Base-by-base conservation (phyloP, 1,284 basidiomycete genomes). In the Cystobasidium slooffiae region DNA sequence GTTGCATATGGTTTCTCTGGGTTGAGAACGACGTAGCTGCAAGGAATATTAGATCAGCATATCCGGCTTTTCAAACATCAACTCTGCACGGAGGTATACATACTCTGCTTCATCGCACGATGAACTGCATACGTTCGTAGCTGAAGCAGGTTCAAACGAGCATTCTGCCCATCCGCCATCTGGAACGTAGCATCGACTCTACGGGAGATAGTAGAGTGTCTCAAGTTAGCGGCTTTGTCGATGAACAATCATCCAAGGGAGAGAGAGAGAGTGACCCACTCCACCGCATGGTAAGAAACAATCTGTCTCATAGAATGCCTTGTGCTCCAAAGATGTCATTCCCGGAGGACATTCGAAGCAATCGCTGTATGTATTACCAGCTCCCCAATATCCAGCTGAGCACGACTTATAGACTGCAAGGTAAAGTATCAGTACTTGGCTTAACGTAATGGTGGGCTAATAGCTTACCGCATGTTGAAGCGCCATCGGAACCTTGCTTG, bases 211-310 rank as follows among this genome's bases (percentile, higher is more conserved):
- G 2, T 3, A 46, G 24, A 31, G 4, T 22, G 44, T 20, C 16
- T 14, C 18, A 7, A 10, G n/a, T 12, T 18, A 18, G 18, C 37
- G n/a, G 6, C 43, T 18, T 9, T 10, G 18, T 5, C 37, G 14
- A 39, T 6, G 55, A 22, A 58, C 1, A 49, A 14, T 49, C 6
- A 14, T 49, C 3, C 14, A 1, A n/a, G 3, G 3, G 12, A 6
- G 6, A 31, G 31, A 43, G 22, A 3, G 22, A 31, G 31, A 43
- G 22, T 0, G 22, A 51, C 68, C 12, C 46, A 69, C 68, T 20
- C 61, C 68, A 31, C 68, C 68, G 37, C 68, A 69, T 24, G 68
- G 68, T 12, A 69, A 22, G 56, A 69, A 69, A 37, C 68, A 69
- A 24, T 69, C 68, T n/a, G 22, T 47, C 39, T 47, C 37, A 24